Conservation (phyloP, 495 filamentous ascomycete genomes). For the Podospora anserina region DNA sequence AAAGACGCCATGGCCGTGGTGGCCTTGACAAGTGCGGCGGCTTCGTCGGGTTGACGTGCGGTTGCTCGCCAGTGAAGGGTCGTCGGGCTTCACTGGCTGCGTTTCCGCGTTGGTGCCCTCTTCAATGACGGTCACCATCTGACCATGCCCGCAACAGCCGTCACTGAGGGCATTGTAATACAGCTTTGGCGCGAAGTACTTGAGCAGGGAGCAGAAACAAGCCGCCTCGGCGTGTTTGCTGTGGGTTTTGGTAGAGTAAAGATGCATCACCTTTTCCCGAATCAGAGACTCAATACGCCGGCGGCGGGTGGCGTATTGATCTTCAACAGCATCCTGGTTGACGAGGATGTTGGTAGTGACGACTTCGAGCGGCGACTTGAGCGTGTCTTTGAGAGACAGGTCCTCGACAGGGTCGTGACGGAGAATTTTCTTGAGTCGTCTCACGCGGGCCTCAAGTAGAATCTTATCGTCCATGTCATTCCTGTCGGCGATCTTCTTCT, state of each 20-base stretch:
- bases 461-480: constrained; percentile 5
- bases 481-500: constrained; percentile 1
- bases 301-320: background rate
- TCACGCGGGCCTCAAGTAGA: background rate
- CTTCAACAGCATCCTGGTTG: background rate
- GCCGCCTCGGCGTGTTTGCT: constrained; percentile 1
- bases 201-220: constrained; percentile 30
- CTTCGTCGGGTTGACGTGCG: background rate
- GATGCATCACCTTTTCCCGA: background rate
- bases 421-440: background rate
- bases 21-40: constrained; percentile 7
- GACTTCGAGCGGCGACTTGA: background rate
- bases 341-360: background rate
- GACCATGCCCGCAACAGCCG: constrained; percentile 14
- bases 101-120: background rate
- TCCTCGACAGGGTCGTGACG: background rate
- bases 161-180: constrained; percentile 14
- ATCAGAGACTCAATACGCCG: background rate
- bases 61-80: background rate
- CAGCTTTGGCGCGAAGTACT: constrained; percentile 12
- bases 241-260: background rate
- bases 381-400: background rate
- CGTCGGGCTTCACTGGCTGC: background rate
- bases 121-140: background rate
- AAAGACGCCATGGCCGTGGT: constrained; percentile 28